phyloP scores from a whole-genome alignment of 768 basidiomycete genomes.

The Boletus edulis region DNA sequence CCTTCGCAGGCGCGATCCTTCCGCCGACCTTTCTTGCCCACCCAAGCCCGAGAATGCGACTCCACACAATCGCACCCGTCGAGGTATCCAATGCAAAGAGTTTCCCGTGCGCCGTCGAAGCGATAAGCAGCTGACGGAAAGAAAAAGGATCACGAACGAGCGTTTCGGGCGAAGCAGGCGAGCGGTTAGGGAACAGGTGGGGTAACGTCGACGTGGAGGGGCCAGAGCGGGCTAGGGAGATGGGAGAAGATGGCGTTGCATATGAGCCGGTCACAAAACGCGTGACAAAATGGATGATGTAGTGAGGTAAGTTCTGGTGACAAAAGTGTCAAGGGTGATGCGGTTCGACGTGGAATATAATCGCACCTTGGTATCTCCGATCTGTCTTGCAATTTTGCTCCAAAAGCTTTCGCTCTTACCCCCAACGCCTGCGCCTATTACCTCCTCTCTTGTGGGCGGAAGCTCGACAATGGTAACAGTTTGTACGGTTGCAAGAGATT shows the following conservation, averaged over 20 bases:
- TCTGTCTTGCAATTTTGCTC: conserved; percentile 52
- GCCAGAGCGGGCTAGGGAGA: conserved; percentile 19
- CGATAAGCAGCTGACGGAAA: conserved; percentile 80
- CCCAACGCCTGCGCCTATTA: conserved; percentile 4
- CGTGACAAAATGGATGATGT: conserved; percentile 59
- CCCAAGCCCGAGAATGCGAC: conserved; percentile 69
- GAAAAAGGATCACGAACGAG: conserved; percentile 78
- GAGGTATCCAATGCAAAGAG: conserved; percentile 80
- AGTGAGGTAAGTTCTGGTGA: conserved; percentile 67
- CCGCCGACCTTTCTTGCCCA: conserved; percentile 61
- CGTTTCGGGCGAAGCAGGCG: conserved; percentile 33
- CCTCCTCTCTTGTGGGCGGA: conserved; percentile 48
- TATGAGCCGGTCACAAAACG: conserved; percentile 74
- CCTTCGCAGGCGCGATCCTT: conserved; percentile 53
- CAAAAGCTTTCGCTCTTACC: conserved; percentile 43
- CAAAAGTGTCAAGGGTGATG: not conserved
- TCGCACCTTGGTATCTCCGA: conserved; percentile 55
- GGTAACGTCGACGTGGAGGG: conserved; percentile 16
- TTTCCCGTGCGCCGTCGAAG: conserved; percentile 69
- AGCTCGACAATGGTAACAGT: conserved; percentile 75
- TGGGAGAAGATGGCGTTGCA: conserved; percentile 42
- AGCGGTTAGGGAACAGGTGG: conserved; percentile 14
- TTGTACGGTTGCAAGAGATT: conserved; percentile 63
- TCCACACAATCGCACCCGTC: conserved; percentile 79
- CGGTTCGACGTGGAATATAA: not conserved